Percentiles rank a stretch among this genome's conserved stretches.
Conservation (phyloP, 306 rosid species). For the Prunus mira region DNA sequence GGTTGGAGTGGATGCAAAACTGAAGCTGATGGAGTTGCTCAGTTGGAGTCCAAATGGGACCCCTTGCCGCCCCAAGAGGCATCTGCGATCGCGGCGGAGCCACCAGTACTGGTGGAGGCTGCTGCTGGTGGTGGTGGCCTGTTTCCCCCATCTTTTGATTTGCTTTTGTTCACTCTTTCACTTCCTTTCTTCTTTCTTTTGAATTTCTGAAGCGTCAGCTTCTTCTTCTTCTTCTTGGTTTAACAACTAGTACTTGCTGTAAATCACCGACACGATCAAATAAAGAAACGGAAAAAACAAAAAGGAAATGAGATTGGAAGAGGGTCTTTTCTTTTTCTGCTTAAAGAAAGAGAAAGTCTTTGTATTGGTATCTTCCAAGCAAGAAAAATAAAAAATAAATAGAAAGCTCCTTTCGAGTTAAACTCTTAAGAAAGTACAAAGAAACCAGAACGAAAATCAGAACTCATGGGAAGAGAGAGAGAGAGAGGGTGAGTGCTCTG, state of each 20-base stretch:
- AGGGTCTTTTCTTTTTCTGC: neutral
- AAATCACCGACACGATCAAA: constrained; percentile 14
- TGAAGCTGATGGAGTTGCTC: constrained; percentile 82
- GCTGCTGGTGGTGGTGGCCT: constrained; percentile 45
- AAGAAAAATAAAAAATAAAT: neutral
- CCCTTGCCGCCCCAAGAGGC: constrained; percentile 49
- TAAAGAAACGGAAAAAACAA: neutral
- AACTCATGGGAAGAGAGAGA: too few species aligned
- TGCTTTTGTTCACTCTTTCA: neutral
- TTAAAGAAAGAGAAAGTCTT: neutral
- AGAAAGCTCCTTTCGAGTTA: constrained; percentile 2
- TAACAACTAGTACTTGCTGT: neutral
- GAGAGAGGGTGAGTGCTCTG: neutral
- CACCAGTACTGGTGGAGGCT: constrained; percentile 39
- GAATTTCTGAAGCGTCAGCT: neutral
- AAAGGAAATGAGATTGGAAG: neutral
- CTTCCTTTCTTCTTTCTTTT: neutral
- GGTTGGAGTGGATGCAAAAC: constrained; percentile 96
- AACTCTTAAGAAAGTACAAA: neutral
- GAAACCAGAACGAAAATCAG: constrained; percentile 2
- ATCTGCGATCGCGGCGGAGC: constrained; percentile 35
- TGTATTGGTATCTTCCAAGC: neutral
- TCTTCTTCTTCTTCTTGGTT: neutral
- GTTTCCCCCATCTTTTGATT: constrained; percentile 61
- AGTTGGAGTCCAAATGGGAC: constrained; percentile 74